Evolutionary conservation across 1,139 yeast genomes (phyloP), one percentile per base, ranked within the genome.

Genomic region (Yamadazyma pseudoaaseri): DNA sequence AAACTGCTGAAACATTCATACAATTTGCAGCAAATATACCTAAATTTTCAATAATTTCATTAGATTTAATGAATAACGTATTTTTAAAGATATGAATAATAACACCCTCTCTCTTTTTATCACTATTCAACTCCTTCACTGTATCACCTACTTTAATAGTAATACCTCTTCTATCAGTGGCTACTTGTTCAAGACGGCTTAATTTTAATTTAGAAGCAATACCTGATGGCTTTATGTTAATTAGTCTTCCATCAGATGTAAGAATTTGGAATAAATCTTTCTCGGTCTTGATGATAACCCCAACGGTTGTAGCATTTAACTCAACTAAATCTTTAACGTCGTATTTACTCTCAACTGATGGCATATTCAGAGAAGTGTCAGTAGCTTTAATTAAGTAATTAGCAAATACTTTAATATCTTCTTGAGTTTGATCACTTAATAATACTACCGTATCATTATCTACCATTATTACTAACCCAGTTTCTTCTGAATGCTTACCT

Each of bases 401-500:
- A 18, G 97, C 87, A 52, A 94, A 90, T 3, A 92, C 97, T 18
- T 95, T 81, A 24, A 92, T 78, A 59, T 92, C 97, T 47, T 82
- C 80, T 50, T 78, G 79, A 2, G 96, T 82, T 60, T 89, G 89
- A 55, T 92, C 96, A 40, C 95, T 85, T 43, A 92, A 77, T 46
- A 94, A 73, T 0, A 95, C 86, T 13, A 90, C 97, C 30, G 86
- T 84, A 51, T 90, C 96, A 31, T 84, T 86, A 33, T 78, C 76
- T 26, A 86, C 78, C 44, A 80, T 75, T 30, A 94, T 90, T 33
- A 92, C 96, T 65, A 92, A 76, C 62, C 98, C 98, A 16, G 96
- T 86, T 53, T 90, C 97, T 51, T 90, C 97, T 36, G 80, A 71
- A 58, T 87, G 95, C 53, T 84, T 87, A 52, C 98, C 98, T 54